Percentiles rank a stretch among this genome's conserved stretches.
phyloP scores from a whole-genome alignment of 1,284 basidiomycete genomes.

The Fomitopsis pinicola region DNA sequence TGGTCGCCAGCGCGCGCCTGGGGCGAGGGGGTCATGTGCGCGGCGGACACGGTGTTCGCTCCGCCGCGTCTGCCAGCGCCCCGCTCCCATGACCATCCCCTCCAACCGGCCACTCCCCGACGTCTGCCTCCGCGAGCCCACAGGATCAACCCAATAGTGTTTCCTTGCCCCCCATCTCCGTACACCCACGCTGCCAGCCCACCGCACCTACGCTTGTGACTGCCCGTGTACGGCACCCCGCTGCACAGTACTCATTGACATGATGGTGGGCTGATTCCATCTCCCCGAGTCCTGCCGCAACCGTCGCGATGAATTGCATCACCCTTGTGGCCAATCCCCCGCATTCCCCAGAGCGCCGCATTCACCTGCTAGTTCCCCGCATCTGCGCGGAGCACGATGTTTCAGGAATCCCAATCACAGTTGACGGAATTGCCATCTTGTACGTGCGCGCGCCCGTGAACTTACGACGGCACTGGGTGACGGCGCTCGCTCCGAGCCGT shows the following conservation, averaged over 20 bases:
- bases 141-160: not conserved
- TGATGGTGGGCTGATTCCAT: not conserved
- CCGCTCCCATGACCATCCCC: not conserved
- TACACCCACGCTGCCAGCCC: not conserved
- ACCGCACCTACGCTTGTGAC: not conserved
- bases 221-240: not conserved
- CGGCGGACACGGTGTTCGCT: not conserved
- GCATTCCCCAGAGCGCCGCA: not conserved
- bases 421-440: no score
- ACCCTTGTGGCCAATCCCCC: not conserved
- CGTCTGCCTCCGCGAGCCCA: not conserved
- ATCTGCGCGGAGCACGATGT: not conserved
- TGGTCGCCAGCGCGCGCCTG: not conserved
- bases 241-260: not conserved
- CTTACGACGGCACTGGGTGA: not conserved
- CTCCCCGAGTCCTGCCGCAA: not conserved
- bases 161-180: not conserved
- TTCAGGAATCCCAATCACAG: not conserved
- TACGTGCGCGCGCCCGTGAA: not conserved
- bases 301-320: not conserved
- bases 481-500: not conserved
- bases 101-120: no score
- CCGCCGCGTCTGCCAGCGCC: no score
- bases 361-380: not conserved
- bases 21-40: not conserved